These are phyloP conservation scores for Mesembryanthemum crystallinum DNA, from an alignment of 148 eudicot genomes.

Conservation along the genomic window DNA sequence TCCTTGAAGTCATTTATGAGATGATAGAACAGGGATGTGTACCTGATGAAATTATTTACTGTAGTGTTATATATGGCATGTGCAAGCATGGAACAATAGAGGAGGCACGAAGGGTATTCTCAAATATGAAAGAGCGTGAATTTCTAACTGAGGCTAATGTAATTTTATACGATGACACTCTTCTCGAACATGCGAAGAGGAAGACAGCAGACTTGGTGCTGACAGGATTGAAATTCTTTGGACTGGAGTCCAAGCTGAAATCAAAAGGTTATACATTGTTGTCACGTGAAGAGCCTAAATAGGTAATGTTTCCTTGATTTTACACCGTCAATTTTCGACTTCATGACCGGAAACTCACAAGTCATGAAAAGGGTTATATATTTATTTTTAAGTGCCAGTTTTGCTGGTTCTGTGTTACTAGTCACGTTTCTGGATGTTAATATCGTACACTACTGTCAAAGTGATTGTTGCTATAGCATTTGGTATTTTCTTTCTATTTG, in stretches of 20 bases:
- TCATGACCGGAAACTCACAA: not conserved
- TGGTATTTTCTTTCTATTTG: no score
- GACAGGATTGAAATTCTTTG: slow-evolving; percentile 78
- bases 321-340: not conserved
- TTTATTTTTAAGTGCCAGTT: not conserved
- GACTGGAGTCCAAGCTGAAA: slow-evolving; percentile 71
- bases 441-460: no score
- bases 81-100: slow-evolving; percentile 84
- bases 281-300: slow-evolving; percentile 32
- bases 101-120: slow-evolving; percentile 75
- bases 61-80: slow-evolving; percentile 86
- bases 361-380: not conserved
- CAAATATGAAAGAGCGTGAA: slow-evolving; percentile 48
- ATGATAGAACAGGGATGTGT: slow-evolving; percentile 59
- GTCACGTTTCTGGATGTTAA: no score
- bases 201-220: slow-evolving; percentile 80
- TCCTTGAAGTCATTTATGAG: slow-evolving; percentile 65
- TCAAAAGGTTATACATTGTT: slow-evolving; percentile 66
- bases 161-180: slow-evolving; percentile 73
- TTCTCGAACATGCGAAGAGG: slow-evolving; percentile 75
- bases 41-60: slow-evolving; percentile 53
- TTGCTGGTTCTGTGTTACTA: not conserved
- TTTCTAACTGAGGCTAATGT: slow-evolving; percentile 59
- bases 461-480: no score
- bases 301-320: not conserved